These are phyloP conservation scores for Aspergillus sp. DNA, from an alignment of 2,329 filamentous ascomycete species.

Conservation along the genomic window DNA sequence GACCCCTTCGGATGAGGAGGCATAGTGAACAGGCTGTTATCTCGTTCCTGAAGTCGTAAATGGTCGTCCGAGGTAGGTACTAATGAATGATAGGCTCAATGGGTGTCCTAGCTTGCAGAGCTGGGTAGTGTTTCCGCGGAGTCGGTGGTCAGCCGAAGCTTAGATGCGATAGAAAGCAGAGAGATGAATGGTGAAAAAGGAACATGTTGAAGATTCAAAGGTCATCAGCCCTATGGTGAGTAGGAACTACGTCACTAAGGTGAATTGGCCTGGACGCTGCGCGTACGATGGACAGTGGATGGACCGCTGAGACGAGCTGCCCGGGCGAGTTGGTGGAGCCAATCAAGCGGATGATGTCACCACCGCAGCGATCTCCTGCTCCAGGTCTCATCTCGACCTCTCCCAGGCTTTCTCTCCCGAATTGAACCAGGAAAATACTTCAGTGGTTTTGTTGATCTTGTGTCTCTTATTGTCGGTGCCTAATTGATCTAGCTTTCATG, in stretches of 20 bases:
- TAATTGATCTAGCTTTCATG: neutral
- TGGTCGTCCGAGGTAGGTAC: too few species aligned
- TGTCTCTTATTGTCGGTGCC: neutral
- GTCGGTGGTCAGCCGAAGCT: neutral
- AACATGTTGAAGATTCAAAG: neutral
- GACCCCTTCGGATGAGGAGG: constrained; percentile 15
- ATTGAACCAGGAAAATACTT: neutral
- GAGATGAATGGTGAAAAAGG: neutral
- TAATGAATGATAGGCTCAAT: neutral
- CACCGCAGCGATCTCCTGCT: neutral
- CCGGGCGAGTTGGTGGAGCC: neutral
- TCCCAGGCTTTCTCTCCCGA: neutral
- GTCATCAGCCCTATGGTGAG: neutral
- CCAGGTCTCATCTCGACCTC: neutral
- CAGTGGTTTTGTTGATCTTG: neutral
- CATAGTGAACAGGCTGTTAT: constrained; percentile 9
- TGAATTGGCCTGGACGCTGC: neutral
- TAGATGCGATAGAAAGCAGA: neutral
- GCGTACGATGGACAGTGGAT: neutral
- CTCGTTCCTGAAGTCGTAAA: neutral
- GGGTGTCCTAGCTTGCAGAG: neutral
- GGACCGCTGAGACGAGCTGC: neutral
- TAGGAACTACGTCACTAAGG: constrained; percentile 7
- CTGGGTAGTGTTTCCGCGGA: neutral
- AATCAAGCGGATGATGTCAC: constrained; percentile 8